phyloP scores from a whole-genome alignment of 2,329 filamentous ascomycete species.

The Diplodia sapinea region DNA sequence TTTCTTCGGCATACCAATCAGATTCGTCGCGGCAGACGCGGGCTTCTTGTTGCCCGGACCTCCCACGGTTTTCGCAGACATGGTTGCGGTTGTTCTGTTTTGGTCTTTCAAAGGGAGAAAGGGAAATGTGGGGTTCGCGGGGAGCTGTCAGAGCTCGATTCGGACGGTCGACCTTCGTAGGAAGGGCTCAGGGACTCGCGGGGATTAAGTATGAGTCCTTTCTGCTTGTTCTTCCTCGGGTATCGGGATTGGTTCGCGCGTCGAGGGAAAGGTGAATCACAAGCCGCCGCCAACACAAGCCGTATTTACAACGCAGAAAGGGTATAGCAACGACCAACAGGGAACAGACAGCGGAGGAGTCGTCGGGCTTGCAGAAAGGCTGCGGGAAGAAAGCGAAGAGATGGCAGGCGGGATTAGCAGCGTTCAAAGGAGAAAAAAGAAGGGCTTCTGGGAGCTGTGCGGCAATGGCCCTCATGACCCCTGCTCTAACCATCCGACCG shows the following conservation, averaged over 20 bases:
- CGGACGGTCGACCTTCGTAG: neutral
- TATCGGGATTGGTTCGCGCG: neutral
- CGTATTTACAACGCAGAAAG: neutral
- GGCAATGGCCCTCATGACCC: slow-evolving; percentile 7
- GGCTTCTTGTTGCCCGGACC: slow-evolving; percentile 72
- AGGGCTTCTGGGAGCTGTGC: neutral
- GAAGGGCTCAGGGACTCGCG: neutral
- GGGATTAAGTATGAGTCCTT: neutral
- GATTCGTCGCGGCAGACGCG: slow-evolving; percentile 83
- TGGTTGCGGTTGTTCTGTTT: slow-evolving; percentile 41
- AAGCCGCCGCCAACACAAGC: neutral
- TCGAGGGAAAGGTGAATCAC: neutral
- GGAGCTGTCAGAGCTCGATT: slow-evolving; percentile 3
- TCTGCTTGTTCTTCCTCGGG: slow-evolving; percentile 2
- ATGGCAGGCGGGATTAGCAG: neutral
- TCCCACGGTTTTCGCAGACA: slow-evolving; percentile 66
- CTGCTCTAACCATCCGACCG: slow-evolving; percentile 29
- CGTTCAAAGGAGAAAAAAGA: neutral
- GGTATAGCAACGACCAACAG: neutral
- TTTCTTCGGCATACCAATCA: slow-evolving; percentile 71
- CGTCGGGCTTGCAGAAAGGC: neutral
- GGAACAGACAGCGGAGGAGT: too few species aligned
- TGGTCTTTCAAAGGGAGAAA: neutral
- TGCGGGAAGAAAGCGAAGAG: neutral
- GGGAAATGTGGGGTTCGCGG: neutral